Evolutionary conservation across 176 grass and related monocot species (phyloP), one percentile per base, ranked within the genome.

Genomic region (Puccinellia tenuiflora): DNA sequence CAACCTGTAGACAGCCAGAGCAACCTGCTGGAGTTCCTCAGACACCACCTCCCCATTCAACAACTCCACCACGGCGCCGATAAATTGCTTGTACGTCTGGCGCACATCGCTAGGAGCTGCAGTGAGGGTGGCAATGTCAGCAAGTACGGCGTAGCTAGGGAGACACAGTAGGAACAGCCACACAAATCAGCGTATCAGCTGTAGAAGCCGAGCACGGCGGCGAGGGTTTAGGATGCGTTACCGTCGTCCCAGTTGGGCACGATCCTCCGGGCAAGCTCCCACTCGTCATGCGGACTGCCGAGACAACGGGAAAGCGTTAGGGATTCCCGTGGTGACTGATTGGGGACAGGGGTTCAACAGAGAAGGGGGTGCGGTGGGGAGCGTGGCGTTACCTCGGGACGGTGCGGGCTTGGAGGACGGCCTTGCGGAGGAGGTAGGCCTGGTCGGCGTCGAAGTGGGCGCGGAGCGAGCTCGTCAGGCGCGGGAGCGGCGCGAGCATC

Each of bases 371-470:
- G n/a, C n/a, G 9, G 30, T 28, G 15, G 54, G 61, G 66, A 43
- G 42, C 37, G 66, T 31, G 51, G 64, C 21, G 40, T 30, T 54
- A 97, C 95, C 96, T 95, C 35, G 82, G 84, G 13, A 86, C 79
- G 43, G 79, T 78, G 77, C 94, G 96, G 16, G 84, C 88, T 65
- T 85, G 90, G 72, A 98, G 92, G 65, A 88, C 79, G 71, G 86
- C 76, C 84, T 90, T 98, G 82, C 96, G 96, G 85, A 77, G 85
- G 85, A 98, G 90, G 80, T 98, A 98, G 56, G 96, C 96, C 83
- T 91, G 72, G 24, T 98, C 96, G 37, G 94, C 78, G 76, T 98
- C 96, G 83, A 81, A 93, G 50, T 88, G 91, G 24, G 82, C 88
- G 34, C 92, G 88, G 75, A 98, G 91, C 31, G 87, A 88, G 63